A percentile compares a stretch with the other conserved stretches of the same genome.
Evolutionary conservation across 441 rosid species (phyloP).

Genomic region (Dalechampia spathulata): DNA sequence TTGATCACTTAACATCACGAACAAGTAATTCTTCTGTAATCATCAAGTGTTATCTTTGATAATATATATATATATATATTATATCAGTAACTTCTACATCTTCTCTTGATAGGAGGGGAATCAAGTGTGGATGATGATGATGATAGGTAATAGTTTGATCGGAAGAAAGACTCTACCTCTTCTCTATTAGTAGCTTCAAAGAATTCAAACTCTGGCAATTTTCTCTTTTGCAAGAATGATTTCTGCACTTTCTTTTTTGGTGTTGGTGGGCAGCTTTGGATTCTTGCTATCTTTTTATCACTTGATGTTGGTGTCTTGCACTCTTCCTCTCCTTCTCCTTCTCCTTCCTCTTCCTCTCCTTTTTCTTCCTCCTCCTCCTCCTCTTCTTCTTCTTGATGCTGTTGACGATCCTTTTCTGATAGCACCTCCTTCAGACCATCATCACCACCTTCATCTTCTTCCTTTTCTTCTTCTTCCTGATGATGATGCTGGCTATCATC

Average conservation of each 20-base stretch:
- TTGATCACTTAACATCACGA: too few relatives aligned
- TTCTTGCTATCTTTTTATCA: conserved; percentile 38
- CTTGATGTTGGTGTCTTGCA: conserved; percentile 48
- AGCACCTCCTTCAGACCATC: neutral
- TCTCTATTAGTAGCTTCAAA: conserved; percentile 32
- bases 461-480: neutral
- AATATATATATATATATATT: too few relatives aligned
- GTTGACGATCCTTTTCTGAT: neutral
- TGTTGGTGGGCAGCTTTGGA: conserved; percentile 49
- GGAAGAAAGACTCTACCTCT: conserved; percentile 52
- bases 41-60: too few relatives aligned
- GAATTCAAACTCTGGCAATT: conserved; percentile 28
- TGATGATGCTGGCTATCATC: too few relatives aligned
- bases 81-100: conserved; percentile 39
- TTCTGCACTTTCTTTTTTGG: conserved; percentile 34
- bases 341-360: conserved; percentile 9
- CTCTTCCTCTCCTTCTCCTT: conserved; percentile 12
- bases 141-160: conserved; percentile 18
- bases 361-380: conserved; percentile 10
- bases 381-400: conserved; percentile 3
- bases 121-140: neutral
- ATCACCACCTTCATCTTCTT: neutral
- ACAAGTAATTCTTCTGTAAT: too few relatives aligned
- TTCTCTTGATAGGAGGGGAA: conserved; percentile 24
- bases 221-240: conserved; percentile 27